Evolutionary conservation across 768 basidiomycete species (phyloP).

Genomic region (Galerina sulciceps): DNA sequence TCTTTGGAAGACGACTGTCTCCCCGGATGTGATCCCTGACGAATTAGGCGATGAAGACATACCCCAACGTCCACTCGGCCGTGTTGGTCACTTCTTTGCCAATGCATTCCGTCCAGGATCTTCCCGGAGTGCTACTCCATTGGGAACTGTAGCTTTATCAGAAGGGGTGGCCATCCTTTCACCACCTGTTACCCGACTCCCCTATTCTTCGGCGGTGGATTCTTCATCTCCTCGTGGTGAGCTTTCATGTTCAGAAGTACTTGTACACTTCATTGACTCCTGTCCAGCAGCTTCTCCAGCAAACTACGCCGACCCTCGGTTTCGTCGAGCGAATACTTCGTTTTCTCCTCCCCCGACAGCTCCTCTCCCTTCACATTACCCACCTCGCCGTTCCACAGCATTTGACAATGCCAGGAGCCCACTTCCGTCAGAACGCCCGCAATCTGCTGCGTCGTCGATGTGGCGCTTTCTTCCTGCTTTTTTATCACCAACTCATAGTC

Average conservation of each 20-base stretch:
- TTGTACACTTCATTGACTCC: not conserved
- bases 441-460: slow-evolving; percentile 31
- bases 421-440: slow-evolving; percentile 19
- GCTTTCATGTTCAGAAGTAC: not conserved
- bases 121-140: slow-evolving; percentile 35
- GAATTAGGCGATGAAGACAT: slow-evolving; percentile 31
- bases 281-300: not conserved
- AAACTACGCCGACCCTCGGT: not conserved
- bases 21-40: slow-evolving; percentile 41
- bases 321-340: slow-evolving; percentile 21
- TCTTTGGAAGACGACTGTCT: slow-evolving; percentile 76
- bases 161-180: not conserved
- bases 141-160: slow-evolving; percentile 23
- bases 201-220: not conserved
- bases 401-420: slow-evolving; percentile 22
- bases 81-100: slow-evolving; percentile 55
- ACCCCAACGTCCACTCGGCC: slow-evolving; percentile 30
- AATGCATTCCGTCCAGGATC: slow-evolving; percentile 56
- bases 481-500: slow-evolving; percentile 37
- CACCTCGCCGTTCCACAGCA: slow-evolving; percentile 19
- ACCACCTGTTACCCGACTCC: not conserved
- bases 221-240: not conserved
- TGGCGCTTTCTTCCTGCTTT: slow-evolving; percentile 61
- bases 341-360: slow-evolving; percentile 32
- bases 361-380: slow-evolving; percentile 16